phyloP scores from a whole-genome alignment of 352 stramenopile genomes.

The Blastocystis sp. region DNA sequence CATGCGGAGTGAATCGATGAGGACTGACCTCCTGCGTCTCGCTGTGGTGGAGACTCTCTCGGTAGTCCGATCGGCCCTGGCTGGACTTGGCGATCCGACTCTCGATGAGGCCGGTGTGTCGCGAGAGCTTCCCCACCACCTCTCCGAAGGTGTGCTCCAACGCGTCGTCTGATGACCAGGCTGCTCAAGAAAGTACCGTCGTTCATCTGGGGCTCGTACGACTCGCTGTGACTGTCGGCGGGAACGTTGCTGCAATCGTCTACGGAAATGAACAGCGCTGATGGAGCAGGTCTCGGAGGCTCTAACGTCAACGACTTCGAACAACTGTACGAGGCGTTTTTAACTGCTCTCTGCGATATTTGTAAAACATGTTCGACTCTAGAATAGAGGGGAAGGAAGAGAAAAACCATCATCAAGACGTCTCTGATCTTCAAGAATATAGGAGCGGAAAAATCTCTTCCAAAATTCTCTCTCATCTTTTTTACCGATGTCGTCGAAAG shows the following conservation, averaged over 20 bases:
- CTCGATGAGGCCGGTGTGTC: constrained; percentile 30
- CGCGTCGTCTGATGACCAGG: not conserved
- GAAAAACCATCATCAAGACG: not conserved
- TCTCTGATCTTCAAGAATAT: constrained; percentile 4
- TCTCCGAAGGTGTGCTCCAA: not conserved
- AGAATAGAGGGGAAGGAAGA: not conserved
- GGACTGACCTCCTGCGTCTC: not conserved
- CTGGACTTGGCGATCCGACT: not conserved
- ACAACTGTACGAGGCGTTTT: not conserved
- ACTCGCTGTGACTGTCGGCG: not conserved
- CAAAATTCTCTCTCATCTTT: constrained; percentile 8
- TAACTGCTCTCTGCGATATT: not conserved
- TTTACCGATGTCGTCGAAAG: not conserved
- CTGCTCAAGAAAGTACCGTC: not conserved
- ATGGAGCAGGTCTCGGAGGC: not conserved
- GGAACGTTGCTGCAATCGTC: constrained; percentile 46
- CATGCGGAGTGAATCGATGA: not conserved
- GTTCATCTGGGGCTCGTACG: constrained; percentile 37
- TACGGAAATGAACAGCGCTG: not conserved
- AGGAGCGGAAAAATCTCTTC: constrained; percentile 25
- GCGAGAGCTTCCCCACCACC: not conserved
- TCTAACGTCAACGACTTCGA: not conserved
- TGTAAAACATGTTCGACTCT: not conserved
- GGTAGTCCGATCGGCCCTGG: not conserved
- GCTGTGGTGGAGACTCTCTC: not conserved